Percentiles rank a stretch among this genome's conserved stretches.
Evolutionary conservation across 805 yeast genomes (phyloP).

Genomic region (Alloascoidea hylecoeti): DNA sequence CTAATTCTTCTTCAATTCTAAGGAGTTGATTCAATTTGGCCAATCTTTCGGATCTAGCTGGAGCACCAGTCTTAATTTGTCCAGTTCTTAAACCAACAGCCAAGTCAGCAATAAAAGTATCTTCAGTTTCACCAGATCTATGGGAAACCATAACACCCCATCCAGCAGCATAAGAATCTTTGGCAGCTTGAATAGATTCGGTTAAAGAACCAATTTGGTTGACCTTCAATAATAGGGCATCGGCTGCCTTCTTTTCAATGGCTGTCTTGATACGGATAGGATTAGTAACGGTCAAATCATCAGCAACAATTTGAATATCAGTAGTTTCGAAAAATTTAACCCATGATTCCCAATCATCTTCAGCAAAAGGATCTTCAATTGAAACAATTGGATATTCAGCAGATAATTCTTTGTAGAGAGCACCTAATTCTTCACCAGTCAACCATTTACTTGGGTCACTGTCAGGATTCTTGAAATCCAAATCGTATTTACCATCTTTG

Average conservation of each 20-base stretch:
- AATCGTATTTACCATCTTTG: conserved; percentile 94
- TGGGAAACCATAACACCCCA: conserved; percentile 99
- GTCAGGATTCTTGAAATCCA: conserved; percentile 96
- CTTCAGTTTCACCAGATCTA: conserved; percentile 99
- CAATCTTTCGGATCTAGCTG: conserved; percentile 99
- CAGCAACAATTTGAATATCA: conserved; percentile 88
- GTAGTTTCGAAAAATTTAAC: conserved; percentile 64
- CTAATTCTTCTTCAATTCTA: conserved; percentile 97
- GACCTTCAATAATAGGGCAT: conserved; percentile 91
- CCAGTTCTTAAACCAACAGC: conserved; percentile 97
- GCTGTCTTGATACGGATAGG: conserved; percentile 89
- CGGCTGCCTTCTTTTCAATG: conserved; percentile 91
- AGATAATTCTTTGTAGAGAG: conserved; percentile 65
- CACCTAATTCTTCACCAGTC: conserved; percentile 77
- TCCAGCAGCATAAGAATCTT: conserved; percentile 87
- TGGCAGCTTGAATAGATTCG: conserved; percentile 95
- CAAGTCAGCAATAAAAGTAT: conserved; percentile 94
- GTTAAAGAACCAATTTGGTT: conserved; percentile 97
- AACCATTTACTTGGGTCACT: conserved; percentile 87
- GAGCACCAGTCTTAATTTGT: conserved; percentile 99
- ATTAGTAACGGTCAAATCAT: conserved; percentile 98
- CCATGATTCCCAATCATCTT: conserved; percentile 99
- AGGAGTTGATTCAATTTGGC: conserved; percentile 97
- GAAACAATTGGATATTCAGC: conserved; percentile 95
- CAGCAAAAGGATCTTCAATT: conserved; percentile 97